phyloP scores from a whole-genome alignment of 1,139 yeast species.

The Hansenula sp. region DNA sequence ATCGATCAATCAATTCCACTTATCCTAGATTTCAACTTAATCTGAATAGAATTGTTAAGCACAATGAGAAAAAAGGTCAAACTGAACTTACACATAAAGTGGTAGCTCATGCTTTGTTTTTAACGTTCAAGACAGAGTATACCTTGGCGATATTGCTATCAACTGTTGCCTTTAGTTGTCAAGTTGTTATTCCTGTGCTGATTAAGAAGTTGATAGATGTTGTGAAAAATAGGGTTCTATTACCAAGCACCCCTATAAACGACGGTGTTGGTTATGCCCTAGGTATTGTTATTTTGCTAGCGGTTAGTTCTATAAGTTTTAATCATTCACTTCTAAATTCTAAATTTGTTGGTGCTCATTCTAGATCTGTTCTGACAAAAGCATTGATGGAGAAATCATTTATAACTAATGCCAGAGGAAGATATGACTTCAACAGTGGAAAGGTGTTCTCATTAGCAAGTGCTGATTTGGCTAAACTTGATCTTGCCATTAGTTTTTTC shows the following conservation, averaged over 20 bases:
- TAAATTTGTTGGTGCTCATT: slow-evolving; percentile 60
- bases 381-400: slow-evolving; percentile 63
- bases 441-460: slow-evolving; percentile 67
- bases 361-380: slow-evolving; percentile 58
- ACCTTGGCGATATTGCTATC: too few relatives aligned
- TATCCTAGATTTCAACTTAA: too few relatives aligned
- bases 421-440: slow-evolving; percentile 55
- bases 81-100: too few relatives aligned
- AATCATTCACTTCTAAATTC: slow-evolving; percentile 59
- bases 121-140: too few relatives aligned
- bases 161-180: too few relatives aligned
- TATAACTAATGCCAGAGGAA: slow-evolving; percentile 48
- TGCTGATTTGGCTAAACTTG: slow-evolving; percentile 73
- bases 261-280: slow-evolving; percentile 57
- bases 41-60: too few relatives aligned
- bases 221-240: too few relatives aligned
- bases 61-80: too few relatives aligned
- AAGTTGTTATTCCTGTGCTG: too few relatives aligned
- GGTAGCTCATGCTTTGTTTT: too few relatives aligned
- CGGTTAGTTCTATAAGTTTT: slow-evolving; percentile 40
- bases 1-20: slow-evolving; percentile 37
- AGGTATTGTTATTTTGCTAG: slow-evolving; percentile 44
- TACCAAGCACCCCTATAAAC: slow-evolving; percentile 19
- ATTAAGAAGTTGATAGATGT: too few relatives aligned
- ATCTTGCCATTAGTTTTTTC: slow-evolving; percentile 63